A percentile compares a stretch with the other conserved stretches of the same genome.
Conservation (phyloP, 1,139 yeast species). For the Lodderomyces pseudojiufengensis region DNA sequence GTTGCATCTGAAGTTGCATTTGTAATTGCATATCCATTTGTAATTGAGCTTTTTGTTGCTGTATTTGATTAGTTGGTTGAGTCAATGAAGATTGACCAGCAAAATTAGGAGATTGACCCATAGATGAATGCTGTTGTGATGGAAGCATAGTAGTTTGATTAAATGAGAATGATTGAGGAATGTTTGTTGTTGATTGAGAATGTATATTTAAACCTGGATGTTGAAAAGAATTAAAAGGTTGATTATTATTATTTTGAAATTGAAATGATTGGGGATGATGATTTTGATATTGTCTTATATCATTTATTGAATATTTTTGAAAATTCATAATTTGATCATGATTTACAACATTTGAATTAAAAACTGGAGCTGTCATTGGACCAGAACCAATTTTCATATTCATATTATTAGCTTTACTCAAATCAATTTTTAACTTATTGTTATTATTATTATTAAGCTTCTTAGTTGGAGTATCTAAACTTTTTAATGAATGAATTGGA, state of each 20-base stretch:
- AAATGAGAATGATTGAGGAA: neutral
- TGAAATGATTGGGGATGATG: constrained; percentile 8
- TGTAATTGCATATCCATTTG: constrained; percentile 2
- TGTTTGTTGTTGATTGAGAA: constrained; percentile 9
- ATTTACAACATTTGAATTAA: constrained; percentile 19
- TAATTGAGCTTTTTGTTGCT: constrained; percentile 8
- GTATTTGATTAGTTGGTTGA: neutral
- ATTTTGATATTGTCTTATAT: constrained; percentile 7
- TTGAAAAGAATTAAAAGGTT: too few species aligned
- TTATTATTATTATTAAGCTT: neutral
- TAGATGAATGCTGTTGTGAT: constrained; percentile 1
- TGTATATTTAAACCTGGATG: constrained; percentile 2
- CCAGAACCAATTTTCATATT: constrained; percentile 18
- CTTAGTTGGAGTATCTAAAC: constrained; percentile 15
- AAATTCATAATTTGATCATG: constrained; percentile 6
- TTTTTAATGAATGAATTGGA: constrained; percentile 6
- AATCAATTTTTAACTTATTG: constrained; percentile 10
- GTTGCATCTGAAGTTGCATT: constrained; percentile 2
- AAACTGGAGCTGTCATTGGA: constrained; percentile 37
- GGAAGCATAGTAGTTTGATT: constrained; percentile 4
- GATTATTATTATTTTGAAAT: neutral
- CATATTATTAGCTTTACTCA: constrained; percentile 9
- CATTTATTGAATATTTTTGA: constrained; percentile 10
- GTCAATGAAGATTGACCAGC: too few species aligned
- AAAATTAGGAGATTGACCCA: too few species aligned